Evolutionary conservation across 768 basidiomycete genomes (phyloP).

Genomic region (Mycena olivaceomarginata): DNA sequence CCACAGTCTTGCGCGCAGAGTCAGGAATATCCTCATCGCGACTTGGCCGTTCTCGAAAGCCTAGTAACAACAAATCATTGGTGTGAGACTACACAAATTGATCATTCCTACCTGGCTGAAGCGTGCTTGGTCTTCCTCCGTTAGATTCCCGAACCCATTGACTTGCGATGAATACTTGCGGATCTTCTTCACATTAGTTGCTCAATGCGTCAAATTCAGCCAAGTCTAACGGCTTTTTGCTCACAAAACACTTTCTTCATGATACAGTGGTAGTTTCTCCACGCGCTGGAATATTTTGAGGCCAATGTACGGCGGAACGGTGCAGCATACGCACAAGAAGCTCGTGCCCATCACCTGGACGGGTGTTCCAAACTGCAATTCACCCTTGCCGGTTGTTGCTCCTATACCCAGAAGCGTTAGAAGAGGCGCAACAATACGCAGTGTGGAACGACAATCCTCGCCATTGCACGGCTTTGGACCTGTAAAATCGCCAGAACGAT

Average conservation of each 20-base stretch:
- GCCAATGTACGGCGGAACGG: not conserved
- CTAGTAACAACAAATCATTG: slow-evolving; percentile 42
- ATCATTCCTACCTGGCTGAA: slow-evolving; percentile 54
- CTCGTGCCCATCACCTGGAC: slow-evolving; percentile 85
- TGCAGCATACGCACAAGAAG: slow-evolving; percentile 70
- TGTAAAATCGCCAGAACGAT: slow-evolving; percentile 50
- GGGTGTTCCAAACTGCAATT: slow-evolving; percentile 82
- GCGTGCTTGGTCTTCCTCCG: slow-evolving; percentile 80
- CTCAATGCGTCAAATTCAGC: too few relatives aligned
- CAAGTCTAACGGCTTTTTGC: too few relatives aligned
- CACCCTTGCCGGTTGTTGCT: slow-evolving; percentile 82
- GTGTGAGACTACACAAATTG: not conserved
- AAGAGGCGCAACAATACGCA: slow-evolving; percentile 4
- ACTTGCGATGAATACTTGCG: slow-evolving; percentile 79
- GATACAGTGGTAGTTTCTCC: slow-evolving; percentile 94
- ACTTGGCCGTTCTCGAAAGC: slow-evolving; percentile 89
- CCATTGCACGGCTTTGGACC: slow-evolving; percentile 88
- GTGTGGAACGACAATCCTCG: slow-evolving; percentile 52
- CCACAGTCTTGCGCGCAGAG: slow-evolving; percentile 74
- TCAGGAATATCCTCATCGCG: slow-evolving; percentile 89
- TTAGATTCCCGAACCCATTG: slow-evolving; percentile 90
- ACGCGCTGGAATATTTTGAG: slow-evolving; percentile 65
- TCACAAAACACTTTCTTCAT: too few relatives aligned
- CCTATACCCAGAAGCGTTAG: slow-evolving; percentile 62
- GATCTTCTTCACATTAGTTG: slow-evolving; percentile 77